Percentiles rank a stretch among this genome's conserved stretches.
Conservation (phyloP, 371 early-diverging fungal species). For the Vittaforma corneae region DNA sequence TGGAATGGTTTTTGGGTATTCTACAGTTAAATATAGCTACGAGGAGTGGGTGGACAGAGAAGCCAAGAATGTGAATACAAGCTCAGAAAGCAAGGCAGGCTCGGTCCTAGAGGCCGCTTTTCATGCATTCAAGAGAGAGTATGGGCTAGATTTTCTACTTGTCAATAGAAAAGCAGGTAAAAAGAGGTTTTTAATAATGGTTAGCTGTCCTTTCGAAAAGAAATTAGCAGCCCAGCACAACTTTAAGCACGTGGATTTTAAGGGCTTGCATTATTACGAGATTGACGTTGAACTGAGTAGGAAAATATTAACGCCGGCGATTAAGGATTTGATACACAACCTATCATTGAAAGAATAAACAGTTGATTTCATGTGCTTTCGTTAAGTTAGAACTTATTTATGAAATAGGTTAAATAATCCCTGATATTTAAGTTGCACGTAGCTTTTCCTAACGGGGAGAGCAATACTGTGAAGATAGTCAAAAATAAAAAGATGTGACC, state of each 20-base stretch:
- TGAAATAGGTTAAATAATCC: no score
- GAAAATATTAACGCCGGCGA: slow-evolving; percentile 40
- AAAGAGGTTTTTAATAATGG: slow-evolving; percentile 25
- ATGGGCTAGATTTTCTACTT: slow-evolving; percentile 44
- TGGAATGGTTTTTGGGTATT: slow-evolving; percentile 39
- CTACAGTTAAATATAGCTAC: slow-evolving; percentile 45
- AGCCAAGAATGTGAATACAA: slow-evolving; percentile 4
- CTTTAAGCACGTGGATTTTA: slow-evolving; percentile 30
- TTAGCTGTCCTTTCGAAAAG: slow-evolving; percentile 33
- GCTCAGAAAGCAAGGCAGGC: slow-evolving; percentile 5
- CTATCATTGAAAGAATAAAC: no score
- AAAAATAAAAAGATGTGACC: no score
- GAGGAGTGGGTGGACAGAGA: slow-evolving; percentile 51
- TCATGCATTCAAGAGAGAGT: slow-evolving; percentile 25
- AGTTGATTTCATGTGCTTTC: no score
- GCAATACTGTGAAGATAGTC: no score
- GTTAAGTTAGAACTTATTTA: no score
- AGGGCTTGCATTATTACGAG: slow-evolving; percentile 36
- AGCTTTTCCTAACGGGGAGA: no score
- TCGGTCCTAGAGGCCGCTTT: slow-evolving; percentile 9
- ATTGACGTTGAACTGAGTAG: slow-evolving; percentile 30
- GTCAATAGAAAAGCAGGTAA: slow-evolving; percentile 28
- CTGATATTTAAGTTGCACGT: no score
- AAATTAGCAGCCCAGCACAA: slow-evolving; percentile 2
- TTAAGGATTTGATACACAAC: slow-evolving; percentile 25